Base-by-base conservation (phyloP, 768 basidiomycete genomes). In the Lepiota venenata region DNA sequence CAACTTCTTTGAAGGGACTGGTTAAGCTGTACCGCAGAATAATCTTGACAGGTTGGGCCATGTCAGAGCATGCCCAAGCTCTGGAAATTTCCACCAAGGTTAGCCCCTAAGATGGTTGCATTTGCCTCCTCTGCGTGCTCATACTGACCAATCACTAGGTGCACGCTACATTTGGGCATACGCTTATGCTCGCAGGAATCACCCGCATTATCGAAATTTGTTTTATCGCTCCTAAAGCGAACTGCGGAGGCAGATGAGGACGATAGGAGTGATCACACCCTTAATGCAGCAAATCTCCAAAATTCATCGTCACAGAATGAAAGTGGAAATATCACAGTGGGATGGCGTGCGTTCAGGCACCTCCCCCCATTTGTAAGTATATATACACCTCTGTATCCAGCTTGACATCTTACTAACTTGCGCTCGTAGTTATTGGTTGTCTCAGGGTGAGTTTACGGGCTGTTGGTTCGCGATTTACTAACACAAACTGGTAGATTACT, bases 41-140 rank as follows among this genome's bases (percentile, higher is more conserved):
- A 59, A 85, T 93, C 55, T 74, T 97, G 55, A 97, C 95, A 0
- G 95, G 95, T 5, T 96, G 90, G 86, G 93, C 87, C 0, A 95
- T 97, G 90, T 88, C 89, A 0, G 85, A 91, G 41, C 94, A 97
- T 59, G 82, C 82, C 0, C 94, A 98, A 71, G 84, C 82, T 4
- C 75, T 93, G 46, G 86, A 84, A 83, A 74, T 95, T 37, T 92
- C 92, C 0, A 91, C 92, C 1, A 84, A 84, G 73, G 91, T 91
- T 38, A 1, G 43, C 43, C 15, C 14, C 11, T 22, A 2, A 8
- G 9, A 32, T 11, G 10, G 3, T 32, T 2, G 21, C 16, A 40
- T 49, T 48, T 25, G 3, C 20, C 16, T 16, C 3, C 50, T 22
- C 37, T 57, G 38, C 41, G 22, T 14, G 43, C 36, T 50, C 16